phyloP scores from a whole-genome alignment of 768 basidiomycete genomes.

The Infundibulicybe gibba region DNA sequence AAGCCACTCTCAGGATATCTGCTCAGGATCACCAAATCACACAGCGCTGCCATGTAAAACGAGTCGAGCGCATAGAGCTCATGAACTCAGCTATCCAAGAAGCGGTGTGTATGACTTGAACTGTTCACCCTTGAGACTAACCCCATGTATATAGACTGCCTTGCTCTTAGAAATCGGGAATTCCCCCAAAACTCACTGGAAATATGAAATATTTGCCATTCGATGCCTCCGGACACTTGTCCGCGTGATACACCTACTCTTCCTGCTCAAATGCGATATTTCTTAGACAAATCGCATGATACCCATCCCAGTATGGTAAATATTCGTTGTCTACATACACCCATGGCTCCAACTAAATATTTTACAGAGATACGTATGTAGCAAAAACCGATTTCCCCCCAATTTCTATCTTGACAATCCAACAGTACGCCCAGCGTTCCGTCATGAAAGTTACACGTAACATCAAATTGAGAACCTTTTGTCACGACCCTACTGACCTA shows the following conservation, averaged over 20 bases:
- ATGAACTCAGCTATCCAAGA: conserved; percentile 37
- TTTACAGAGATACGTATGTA: conserved; percentile 55
- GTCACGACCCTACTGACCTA: conserved; percentile 50
- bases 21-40: conserved; percentile 35
- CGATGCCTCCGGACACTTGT: conserved; percentile 66
- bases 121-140: too few relatives aligned
- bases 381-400: background rate
- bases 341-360: conserved; percentile 3
- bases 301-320: conserved; percentile 66
- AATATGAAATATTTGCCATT: conserved; percentile 69
- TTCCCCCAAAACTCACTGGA: conserved; percentile 70
- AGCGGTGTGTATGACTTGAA: conserved; percentile 28
- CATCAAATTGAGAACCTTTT: conserved; percentile 79
- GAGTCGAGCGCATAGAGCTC: conserved; percentile 37
- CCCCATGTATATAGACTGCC: conserved; percentile 15
- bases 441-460: conserved; percentile 74
- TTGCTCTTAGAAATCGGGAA: conserved; percentile 58
- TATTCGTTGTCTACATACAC: conserved; percentile 6
- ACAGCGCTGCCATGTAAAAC: conserved; percentile 35
- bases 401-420: conserved; percentile 5
- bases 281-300: conserved; percentile 58
- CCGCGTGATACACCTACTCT: conserved; percentile 52
- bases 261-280: conserved; percentile 46
- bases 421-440: conserved; percentile 67
- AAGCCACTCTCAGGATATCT: conserved; percentile 25